Conservation (phyloP, 2,329 filamentous ascomycete genomes). For the Cercospora zeina region DNA sequence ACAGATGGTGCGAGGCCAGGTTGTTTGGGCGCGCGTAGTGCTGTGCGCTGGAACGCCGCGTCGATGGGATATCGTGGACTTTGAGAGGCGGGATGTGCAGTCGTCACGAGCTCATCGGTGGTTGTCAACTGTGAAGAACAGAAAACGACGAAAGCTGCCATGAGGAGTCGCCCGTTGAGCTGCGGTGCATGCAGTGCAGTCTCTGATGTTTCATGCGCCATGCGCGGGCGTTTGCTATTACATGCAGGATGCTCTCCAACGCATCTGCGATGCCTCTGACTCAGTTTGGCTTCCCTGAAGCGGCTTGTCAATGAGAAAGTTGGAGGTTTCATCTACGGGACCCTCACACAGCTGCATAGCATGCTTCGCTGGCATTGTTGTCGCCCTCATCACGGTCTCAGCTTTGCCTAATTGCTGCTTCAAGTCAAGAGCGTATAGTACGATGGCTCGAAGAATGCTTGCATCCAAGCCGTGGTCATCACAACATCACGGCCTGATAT, state of each 20-base stretch:
- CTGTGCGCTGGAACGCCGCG: background rate
- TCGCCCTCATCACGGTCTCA: no score
- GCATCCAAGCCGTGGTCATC: background rate
- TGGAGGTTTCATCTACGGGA: background rate
- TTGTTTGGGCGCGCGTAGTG: background rate
- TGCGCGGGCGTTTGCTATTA: background rate
- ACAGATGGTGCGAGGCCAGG: background rate
- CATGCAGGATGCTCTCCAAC: background rate
- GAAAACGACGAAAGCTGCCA: background rate
- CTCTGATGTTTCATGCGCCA: conserved; percentile 1
- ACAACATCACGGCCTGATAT: background rate
- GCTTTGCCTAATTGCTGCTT: no score
- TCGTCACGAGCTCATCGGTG: background rate
- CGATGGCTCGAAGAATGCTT: background rate
- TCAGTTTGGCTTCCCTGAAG: background rate
- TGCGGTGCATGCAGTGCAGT: background rate
- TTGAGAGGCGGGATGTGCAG: background rate
- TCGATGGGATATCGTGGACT: background rate
- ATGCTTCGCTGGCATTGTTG: no score
- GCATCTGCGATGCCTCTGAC: background rate
- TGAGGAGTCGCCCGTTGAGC: background rate
- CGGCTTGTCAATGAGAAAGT: background rate
- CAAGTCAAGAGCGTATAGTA: no score
- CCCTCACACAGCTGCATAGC: background rate
- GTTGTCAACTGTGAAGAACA: background rate